These are phyloP conservation scores for Mucor velutinosus DNA, from an alignment of 371 early-diverging fungal species.

Conservation along the genomic window DNA sequence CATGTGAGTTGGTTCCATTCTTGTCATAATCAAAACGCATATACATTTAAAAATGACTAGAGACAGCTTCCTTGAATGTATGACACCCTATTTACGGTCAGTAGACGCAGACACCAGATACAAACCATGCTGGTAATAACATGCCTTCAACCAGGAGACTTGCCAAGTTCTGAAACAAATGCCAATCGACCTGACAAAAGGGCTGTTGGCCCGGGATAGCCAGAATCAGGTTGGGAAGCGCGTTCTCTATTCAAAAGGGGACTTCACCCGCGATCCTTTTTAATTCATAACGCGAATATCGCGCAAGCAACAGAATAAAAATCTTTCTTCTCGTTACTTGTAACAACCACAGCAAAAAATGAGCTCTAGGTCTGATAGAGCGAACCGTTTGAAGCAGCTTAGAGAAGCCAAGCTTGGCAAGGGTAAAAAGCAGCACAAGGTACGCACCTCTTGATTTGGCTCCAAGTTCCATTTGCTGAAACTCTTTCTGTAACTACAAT, in stretches of 20 bases:
- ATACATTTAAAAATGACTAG: no score
- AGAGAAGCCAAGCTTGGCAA: slow-evolving; percentile 16
- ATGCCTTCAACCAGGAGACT: neutral
- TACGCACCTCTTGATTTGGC: neutral
- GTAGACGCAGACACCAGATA: no score
- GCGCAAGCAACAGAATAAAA: neutral
- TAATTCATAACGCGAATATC: slow-evolving; percentile 2
- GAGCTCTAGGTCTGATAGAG: slow-evolving; percentile 18
- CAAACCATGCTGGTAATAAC: no score
- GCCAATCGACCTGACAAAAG: neutral
- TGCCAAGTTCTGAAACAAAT: neutral
- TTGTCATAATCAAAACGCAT: no score
- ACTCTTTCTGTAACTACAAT: neutral
- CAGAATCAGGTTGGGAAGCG: neutral
- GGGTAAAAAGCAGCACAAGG: slow-evolving; percentile 1
- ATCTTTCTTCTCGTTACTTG: neutral
- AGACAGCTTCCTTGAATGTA: no score
- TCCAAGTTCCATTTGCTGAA: neutral
- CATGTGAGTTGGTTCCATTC: no score
- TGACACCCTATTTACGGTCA: no score
- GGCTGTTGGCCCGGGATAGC: neutral
- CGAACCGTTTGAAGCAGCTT: slow-evolving; percentile 14
- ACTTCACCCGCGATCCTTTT: neutral
- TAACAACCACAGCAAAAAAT: neutral
- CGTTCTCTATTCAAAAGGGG: neutral